Evolutionary conservation across 176 grass and related monocot species (phyloP).

Genomic region (Ampelocalamus luodianensis): DNA sequence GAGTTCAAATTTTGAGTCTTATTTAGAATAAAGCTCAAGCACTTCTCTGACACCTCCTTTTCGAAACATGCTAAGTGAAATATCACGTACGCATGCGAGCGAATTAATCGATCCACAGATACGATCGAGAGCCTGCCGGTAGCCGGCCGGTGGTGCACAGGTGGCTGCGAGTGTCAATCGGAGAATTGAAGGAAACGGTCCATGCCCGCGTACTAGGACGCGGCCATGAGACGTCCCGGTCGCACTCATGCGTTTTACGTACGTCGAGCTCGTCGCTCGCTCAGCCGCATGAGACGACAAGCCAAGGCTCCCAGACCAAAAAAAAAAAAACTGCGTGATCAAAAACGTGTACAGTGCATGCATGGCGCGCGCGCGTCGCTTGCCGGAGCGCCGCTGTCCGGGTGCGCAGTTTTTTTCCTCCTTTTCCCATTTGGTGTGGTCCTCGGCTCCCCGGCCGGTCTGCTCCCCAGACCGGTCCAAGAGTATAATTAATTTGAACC

Average conservation of each 20-base stretch:
- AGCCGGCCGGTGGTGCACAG: neutral
- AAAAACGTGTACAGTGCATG: neutral
- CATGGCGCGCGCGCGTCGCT: neutral
- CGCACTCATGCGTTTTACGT: neutral
- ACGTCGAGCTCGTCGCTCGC: neutral
- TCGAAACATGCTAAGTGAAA: neutral
- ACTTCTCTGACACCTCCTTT: no score
- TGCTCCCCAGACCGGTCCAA: neutral
- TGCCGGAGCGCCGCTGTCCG: neutral
- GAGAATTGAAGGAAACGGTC: neutral
- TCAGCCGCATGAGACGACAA: neutral
- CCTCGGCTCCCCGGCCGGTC: neutral
- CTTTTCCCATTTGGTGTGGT: neutral
- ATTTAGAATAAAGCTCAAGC: no score
- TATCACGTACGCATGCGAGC: no score
- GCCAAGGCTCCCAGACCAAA: neutral
- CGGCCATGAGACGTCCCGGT: neutral
- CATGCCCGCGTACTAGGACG: neutral
- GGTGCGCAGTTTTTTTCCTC: neutral
- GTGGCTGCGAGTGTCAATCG: neutral
- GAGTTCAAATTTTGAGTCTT: no score
- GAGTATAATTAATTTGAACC: neutral
- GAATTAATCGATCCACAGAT: neutral
- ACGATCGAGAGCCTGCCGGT: neutral
- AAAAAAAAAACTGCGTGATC: neutral